phyloP scores from a whole-genome alignment of 1,284 basidiomycete genomes.

The Sanghuangporus baumii region DNA sequence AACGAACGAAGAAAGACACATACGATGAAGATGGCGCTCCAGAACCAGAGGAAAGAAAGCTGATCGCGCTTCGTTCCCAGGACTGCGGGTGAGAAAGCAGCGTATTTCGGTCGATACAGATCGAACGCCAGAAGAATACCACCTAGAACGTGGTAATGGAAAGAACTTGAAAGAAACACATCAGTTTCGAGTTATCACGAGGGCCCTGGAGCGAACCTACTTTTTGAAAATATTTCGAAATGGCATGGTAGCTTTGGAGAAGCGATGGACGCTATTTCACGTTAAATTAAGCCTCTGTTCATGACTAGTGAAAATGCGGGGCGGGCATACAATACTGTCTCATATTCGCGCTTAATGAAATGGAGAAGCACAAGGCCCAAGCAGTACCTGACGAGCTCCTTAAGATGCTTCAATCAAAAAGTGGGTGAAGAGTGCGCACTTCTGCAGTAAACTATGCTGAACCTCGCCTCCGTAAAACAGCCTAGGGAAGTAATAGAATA shows the following conservation, averaged over 20 bases:
- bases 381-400: conserved; percentile 52
- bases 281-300: neutral
- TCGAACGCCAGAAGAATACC: conserved; percentile 73
- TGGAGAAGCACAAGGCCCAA: conserved; percentile 80
- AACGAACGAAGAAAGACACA: conserved; percentile 28
- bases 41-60: conserved; percentile 62
- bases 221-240: conserved; percentile 86
- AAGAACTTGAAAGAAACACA: conserved; percentile 49
- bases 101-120: conserved; percentile 72
- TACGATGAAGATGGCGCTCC: conserved; percentile 72
- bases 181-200: neutral
- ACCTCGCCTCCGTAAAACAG: conserved; percentile 66
- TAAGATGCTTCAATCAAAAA: conserved; percentile 4
- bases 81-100: conserved; percentile 55
- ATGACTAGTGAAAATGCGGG: neutral
- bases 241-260: conserved; percentile 95
- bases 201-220: conserved; percentile 38
- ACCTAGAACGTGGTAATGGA: conserved; percentile 83
- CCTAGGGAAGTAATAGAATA: conserved; percentile 72
- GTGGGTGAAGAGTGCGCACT: conserved; percentile 37
- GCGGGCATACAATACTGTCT: conserved; percentile 76
- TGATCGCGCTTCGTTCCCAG: conserved; percentile 65
- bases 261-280: conserved; percentile 72
- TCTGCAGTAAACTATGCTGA: conserved; percentile 74
- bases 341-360: conserved; percentile 89